Evolutionary conservation across 75 land plant genomes (phyloP).

Genomic region (Sequoia sempervirens): DNA sequence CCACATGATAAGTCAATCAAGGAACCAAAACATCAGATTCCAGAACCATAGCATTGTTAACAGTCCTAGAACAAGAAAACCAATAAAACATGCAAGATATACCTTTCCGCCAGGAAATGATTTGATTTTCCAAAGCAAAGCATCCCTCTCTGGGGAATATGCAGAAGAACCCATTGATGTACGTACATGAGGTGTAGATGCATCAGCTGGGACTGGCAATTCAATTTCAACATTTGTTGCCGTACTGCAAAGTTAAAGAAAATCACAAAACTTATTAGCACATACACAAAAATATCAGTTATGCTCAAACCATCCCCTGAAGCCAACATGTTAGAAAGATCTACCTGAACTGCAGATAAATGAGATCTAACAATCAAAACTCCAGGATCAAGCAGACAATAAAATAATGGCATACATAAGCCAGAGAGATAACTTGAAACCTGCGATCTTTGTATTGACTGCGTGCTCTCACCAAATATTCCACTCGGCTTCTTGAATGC

Average conservation of each 20-base stretch:
- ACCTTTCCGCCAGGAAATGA: conserved; percentile 99
- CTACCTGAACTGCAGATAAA: neutral
- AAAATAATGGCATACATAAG: conserved; percentile 7
- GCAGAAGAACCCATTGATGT: conserved; percentile 95
- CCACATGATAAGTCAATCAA: conserved; percentile 4
- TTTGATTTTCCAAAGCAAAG: conserved; percentile 87
- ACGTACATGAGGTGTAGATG: conserved; percentile 79
- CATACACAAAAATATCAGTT: neutral
- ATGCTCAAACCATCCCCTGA: neutral
- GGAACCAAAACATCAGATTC: neutral
- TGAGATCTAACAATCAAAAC: neutral
- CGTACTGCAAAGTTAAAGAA: conserved; percentile 49
- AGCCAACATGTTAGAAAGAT: neutral
- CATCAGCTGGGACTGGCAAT: conserved; percentile 85
- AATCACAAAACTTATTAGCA: neutral
- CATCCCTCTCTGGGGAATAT: conserved; percentile 93
- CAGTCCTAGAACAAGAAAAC: neutral
- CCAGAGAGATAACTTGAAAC: conserved; percentile 10
- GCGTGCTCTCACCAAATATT: conserved; percentile 83
- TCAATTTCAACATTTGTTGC: conserved; percentile 97
- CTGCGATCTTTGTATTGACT: conserved; percentile 97
- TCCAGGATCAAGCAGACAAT: neutral
- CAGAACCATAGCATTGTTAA: neutral
- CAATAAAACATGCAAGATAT: neutral
- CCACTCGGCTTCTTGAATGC: conserved; percentile 92